These are phyloP conservation scores for Podila epigama DNA, from an alignment of 192 early-diverging fungal genomes.

Conservation along the genomic window DNA sequence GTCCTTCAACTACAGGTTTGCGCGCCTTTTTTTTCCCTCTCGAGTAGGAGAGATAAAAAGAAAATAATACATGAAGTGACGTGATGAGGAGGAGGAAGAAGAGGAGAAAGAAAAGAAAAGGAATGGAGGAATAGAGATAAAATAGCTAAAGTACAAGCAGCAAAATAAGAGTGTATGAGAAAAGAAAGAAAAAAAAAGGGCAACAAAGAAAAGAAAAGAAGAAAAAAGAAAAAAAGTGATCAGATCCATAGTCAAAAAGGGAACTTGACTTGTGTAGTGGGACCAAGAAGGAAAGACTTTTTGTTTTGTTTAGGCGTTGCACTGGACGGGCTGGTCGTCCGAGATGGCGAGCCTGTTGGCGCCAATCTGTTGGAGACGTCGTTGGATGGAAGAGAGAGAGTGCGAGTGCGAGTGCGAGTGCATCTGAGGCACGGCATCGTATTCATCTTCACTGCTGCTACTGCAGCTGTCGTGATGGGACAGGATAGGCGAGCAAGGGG, in stretches of 20 bases:
- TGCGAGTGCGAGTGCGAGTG: constrained; percentile 11
- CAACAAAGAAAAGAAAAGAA: not conserved
- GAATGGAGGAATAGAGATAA: too few relatives aligned
- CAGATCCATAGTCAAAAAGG: not conserved
- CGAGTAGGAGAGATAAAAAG: too few relatives aligned
- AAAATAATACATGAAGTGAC: not conserved
- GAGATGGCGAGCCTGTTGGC: constrained; percentile 17
- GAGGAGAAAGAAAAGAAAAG: not conserved
- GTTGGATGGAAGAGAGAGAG: not conserved
- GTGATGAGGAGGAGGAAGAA: not conserved
- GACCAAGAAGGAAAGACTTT: not conserved
- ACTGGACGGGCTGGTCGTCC: constrained; percentile 28
- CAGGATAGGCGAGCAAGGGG: constrained; percentile 41
- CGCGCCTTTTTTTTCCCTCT: too few relatives aligned
- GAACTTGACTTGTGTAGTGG: not conserved
- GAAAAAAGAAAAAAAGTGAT: not conserved
- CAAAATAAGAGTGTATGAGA: not conserved
- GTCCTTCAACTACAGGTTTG: too few relatives aligned
- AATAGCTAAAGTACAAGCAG: too few relatives aligned
- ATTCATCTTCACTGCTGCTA: constrained; percentile 36
- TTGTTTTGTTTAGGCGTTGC: constrained; percentile 16
- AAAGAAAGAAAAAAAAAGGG: constrained; percentile 8
- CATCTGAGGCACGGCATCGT: constrained; percentile 1
- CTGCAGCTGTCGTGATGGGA: constrained; percentile 39
- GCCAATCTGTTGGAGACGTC: constrained; percentile 29